phyloP scores from a whole-genome alignment of 495 filamentous ascomycete species.

The Hypomontagnella submonticulosa region DNA sequence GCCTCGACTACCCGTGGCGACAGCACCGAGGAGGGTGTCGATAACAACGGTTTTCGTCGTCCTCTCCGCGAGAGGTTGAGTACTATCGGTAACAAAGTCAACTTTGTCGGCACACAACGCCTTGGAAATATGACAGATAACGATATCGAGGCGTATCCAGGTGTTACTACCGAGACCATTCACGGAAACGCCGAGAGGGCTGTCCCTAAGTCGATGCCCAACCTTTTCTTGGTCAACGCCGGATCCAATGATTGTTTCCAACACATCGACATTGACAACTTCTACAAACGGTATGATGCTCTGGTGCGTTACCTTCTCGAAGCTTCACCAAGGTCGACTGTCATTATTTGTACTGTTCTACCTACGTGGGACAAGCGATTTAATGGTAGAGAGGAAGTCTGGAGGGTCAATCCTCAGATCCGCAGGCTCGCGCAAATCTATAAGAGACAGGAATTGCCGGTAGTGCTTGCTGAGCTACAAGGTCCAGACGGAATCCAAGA shows the following conservation, averaged over 20 bases:
- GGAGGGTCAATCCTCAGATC: slow-evolving; percentile 49
- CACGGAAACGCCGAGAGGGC: slow-evolving; percentile 46
- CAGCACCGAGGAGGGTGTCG: slow-evolving; percentile 45
- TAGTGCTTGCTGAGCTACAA: slow-evolving; percentile 50
- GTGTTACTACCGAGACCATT: slow-evolving; percentile 48
- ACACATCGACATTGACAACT: slow-evolving; percentile 48
- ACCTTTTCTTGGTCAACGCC: slow-evolving; percentile 52
- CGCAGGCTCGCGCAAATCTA: slow-evolving; percentile 50
- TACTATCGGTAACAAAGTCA: slow-evolving; percentile 45
- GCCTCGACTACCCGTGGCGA: slow-evolving; percentile 51
- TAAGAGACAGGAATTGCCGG: slow-evolving; percentile 42
- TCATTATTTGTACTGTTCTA: slow-evolving; percentile 49
- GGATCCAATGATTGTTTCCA: slow-evolving; percentile 55
- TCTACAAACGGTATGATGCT: slow-evolving; percentile 49
- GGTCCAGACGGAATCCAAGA: slow-evolving; percentile 48
- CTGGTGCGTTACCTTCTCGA: slow-evolving; percentile 47
- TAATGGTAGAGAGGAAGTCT: slow-evolving; percentile 48
- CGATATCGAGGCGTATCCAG: slow-evolving; percentile 52
- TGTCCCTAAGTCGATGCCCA: slow-evolving; percentile 44
- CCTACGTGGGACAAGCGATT: slow-evolving; percentile 49
- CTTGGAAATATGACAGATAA: slow-evolving; percentile 53
- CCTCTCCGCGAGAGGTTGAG: slow-evolving; percentile 45
- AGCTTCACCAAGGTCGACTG: slow-evolving; percentile 48
- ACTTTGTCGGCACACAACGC: slow-evolving; percentile 50
- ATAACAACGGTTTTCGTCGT: slow-evolving; percentile 51